Percentiles rank a stretch among this genome's conserved stretches.
phyloP scores from a whole-genome alignment of 768 basidiomycete genomes.

The Boletus sp. region DNA sequence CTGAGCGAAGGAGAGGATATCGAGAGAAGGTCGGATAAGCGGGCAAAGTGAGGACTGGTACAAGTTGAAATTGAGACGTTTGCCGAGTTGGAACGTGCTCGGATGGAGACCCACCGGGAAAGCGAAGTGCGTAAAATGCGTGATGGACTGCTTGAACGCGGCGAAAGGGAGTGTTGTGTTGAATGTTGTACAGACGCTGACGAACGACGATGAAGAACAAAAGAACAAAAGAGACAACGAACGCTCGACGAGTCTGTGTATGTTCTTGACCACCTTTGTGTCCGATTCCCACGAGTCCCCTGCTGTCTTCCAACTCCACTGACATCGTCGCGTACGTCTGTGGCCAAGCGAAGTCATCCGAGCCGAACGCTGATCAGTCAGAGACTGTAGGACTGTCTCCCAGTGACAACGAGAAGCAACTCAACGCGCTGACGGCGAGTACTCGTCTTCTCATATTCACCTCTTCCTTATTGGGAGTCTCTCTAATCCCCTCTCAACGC shows the following conservation, averaged over 20 bases:
- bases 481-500: background rate
- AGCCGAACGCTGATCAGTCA: background rate
- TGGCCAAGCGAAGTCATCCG: background rate
- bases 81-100: slow-evolving; percentile 32
- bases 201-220: slow-evolving; percentile 25
- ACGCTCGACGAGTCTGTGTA: background rate
- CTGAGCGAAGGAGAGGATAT: slow-evolving; percentile 15
- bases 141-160: slow-evolving; percentile 3
- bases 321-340: background rate
- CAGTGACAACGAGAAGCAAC: background rate
- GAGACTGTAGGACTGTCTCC: background rate
- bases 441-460: slow-evolving; percentile 1
- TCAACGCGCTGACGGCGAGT: background rate
- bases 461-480: slow-evolving; percentile 7
- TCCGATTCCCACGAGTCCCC: slow-evolving; percentile 19
- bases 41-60: slow-evolving; percentile 4
- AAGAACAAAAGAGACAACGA: background rate
- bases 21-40: slow-evolving; percentile 15
- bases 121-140: slow-evolving; percentile 8
- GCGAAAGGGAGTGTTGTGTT: slow-evolving; percentile 26
- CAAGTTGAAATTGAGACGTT: slow-evolving; percentile 12
- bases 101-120: slow-evolving; percentile 4
- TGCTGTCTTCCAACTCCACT: background rate
- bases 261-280: background rate
- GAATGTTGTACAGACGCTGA: slow-evolving; percentile 30